Evolutionary conservation across 352 stramenopile genomes (phyloP).

Genomic region (Nothophytophthora sp.): DNA sequence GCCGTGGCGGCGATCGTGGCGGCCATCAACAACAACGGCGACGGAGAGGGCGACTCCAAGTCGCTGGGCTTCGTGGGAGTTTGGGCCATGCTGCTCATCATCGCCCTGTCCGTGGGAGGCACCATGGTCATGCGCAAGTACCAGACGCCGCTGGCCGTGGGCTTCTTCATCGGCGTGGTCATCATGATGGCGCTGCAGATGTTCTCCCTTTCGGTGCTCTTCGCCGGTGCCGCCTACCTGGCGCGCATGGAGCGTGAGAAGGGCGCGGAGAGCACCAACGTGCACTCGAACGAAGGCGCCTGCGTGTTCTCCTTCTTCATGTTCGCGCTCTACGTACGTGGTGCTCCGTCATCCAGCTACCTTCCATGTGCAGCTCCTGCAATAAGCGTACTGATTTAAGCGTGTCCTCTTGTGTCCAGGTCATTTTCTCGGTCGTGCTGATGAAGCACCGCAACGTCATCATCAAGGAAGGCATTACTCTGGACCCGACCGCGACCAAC

Average conservation of each 20-base stretch:
- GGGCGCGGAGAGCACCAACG: slow-evolving; percentile 50
- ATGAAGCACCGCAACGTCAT: slow-evolving; percentile 81
- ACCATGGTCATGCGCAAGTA: slow-evolving; percentile 92
- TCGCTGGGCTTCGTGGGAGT: slow-evolving; percentile 82
- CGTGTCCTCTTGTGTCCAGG: slow-evolving; percentile 23
- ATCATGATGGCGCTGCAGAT: slow-evolving; percentile 91
- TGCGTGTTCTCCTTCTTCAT: slow-evolving; percentile 89
- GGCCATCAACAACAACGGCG: slow-evolving; percentile 76
- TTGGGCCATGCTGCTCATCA: slow-evolving; percentile 83
- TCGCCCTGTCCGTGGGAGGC: slow-evolving; percentile 78
- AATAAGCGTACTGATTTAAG: not conserved
- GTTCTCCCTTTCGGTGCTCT: slow-evolving; percentile 83
- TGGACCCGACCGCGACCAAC: slow-evolving; percentile 40
- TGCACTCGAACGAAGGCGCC: slow-evolving; percentile 77
- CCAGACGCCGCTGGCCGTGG: slow-evolving; percentile 82
- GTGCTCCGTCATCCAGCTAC: not conserved
- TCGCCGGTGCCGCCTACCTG: slow-evolving; percentile 70
- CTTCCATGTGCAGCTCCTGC: not conserved
- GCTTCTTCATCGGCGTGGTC: slow-evolving; percentile 91
- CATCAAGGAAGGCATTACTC: slow-evolving; percentile 67
- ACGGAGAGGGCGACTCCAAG: slow-evolving; percentile 68
- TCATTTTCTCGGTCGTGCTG: slow-evolving; percentile 63
- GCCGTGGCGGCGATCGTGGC: slow-evolving; percentile 82
- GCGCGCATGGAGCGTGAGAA: slow-evolving; percentile 65
- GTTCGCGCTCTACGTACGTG: slow-evolving; percentile 84